Conservation (phyloP, 495 filamentous ascomycete species). For the Hypoxylon crocopeplum region DNA sequence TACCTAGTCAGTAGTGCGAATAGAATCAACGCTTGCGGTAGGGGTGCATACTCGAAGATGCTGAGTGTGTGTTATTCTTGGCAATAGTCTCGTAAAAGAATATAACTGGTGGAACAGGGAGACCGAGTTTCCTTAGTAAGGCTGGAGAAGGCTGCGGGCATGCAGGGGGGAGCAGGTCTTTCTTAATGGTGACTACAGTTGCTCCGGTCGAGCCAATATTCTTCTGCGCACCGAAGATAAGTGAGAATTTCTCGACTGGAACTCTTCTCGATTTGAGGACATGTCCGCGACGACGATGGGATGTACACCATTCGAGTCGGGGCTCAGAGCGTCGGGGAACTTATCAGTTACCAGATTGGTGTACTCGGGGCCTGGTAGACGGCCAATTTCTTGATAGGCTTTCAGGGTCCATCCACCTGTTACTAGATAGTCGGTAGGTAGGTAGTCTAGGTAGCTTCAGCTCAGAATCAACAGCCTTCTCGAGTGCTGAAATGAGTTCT, state of each 20-base stretch:
- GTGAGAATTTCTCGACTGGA: slow-evolving; percentile 74
- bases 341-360: slow-evolving; percentile 79
- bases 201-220: slow-evolving; percentile 87
- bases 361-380: slow-evolving; percentile 75
- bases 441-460: no score
- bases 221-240: slow-evolving; percentile 87
- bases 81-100: slow-evolving; percentile 81
- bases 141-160: slow-evolving; percentile 61
- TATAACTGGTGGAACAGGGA: slow-evolving; percentile 78
- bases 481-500: slow-evolving; percentile 65
- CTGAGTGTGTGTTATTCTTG: slow-evolving; percentile 90
- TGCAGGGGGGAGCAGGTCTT: slow-evolving; percentile 72
- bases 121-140: slow-evolving; percentile 73
- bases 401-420: slow-evolving; percentile 95
- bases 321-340: slow-evolving; percentile 71
- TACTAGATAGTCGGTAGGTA: slow-evolving; percentile 94
- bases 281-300: slow-evolving; percentile 84
- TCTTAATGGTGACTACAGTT: slow-evolving; percentile 81
- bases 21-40: not conserved
- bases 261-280: slow-evolving; percentile 74
- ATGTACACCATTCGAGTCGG: slow-evolving; percentile 60
- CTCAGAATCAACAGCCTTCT: slow-evolving; percentile 66
- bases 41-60: slow-evolving; percentile 73
- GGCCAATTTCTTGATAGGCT: slow-evolving; percentile 82
- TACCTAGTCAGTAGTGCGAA: not conserved